phyloP scores from a whole-genome alignment of 208 protist species.

The Leishmania tarentolae region DNA sequence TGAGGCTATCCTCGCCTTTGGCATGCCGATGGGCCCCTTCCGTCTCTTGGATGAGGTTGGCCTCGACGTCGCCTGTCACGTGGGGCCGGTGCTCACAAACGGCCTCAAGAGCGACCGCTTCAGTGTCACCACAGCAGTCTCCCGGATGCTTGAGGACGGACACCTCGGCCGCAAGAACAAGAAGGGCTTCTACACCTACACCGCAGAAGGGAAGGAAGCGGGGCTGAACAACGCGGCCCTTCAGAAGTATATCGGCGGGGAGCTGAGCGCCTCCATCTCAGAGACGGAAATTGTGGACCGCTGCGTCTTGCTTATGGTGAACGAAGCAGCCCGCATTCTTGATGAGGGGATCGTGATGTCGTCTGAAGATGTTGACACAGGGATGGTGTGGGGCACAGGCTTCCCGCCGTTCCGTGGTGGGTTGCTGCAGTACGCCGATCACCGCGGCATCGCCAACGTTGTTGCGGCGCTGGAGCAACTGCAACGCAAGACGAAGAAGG shows the following conservation, averaged over 20 bases:
- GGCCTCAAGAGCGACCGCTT: slow-evolving; percentile 75
- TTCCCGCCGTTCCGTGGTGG: slow-evolving; percentile 88
- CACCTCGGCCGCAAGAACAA: slow-evolving; percentile 86
- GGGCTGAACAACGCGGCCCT: slow-evolving; percentile 46
- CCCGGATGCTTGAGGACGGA: slow-evolving; percentile 64
- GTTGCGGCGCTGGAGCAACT: slow-evolving; percentile 60
- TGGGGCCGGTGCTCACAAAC: slow-evolving; percentile 64
- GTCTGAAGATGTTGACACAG: slow-evolving; percentile 83
- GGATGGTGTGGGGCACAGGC: slow-evolving; percentile 87
- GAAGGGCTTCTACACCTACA: slow-evolving; percentile 91
- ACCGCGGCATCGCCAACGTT: slow-evolving; percentile 55
- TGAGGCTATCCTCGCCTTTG: slow-evolving; percentile 77
- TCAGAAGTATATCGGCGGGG: slow-evolving; percentile 40
- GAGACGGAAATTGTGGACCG: slow-evolving; percentile 79
- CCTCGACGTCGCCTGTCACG: slow-evolving; percentile 87
- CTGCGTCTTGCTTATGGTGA: slow-evolving; percentile 85
- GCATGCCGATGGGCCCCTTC: slow-evolving; percentile 94
- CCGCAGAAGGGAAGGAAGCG: slow-evolving; percentile 64
- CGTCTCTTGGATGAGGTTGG: slow-evolving; percentile 92
- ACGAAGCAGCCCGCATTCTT: slow-evolving; percentile 80
- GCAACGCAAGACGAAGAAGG: slow-evolving; percentile 42
- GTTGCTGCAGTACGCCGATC: slow-evolving; percentile 77
- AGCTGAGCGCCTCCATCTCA: slow-evolving; percentile 32
- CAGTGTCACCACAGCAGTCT: slow-evolving; percentile 43
- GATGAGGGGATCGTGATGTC: slow-evolving; percentile 64